A percentile compares a stretch with the other conserved stretches of the same genome.
phyloP scores from a whole-genome alignment of 257 asterid genomes.

The Leptodermis oblonga region DNA sequence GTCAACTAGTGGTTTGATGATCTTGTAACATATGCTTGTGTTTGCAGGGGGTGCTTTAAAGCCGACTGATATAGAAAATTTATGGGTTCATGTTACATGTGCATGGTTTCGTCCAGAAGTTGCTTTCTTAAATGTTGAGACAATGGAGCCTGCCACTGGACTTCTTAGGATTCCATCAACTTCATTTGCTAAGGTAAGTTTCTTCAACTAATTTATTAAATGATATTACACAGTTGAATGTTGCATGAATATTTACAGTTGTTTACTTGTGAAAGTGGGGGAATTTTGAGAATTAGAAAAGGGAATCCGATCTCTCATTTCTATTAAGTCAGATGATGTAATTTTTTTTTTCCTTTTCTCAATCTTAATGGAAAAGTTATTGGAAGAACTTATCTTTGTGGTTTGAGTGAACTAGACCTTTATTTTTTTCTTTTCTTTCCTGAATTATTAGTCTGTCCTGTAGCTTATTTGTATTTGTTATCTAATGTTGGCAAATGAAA shows the following conservation, averaged over 20 bases:
- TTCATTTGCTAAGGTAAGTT: constrained; percentile 66
- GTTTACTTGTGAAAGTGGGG: constrained; percentile 5
- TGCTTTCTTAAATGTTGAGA: constrained; percentile 60
- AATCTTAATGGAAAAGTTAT: background rate
- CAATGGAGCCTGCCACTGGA: constrained; percentile 96
- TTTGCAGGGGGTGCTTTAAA: constrained; percentile 91
- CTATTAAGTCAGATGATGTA: too few species aligned
- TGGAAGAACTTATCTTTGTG: background rate
- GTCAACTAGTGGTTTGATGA: background rate
- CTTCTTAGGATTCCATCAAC: constrained; percentile 62
- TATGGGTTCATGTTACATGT: constrained; percentile 96
- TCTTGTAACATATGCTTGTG: constrained; percentile 5
- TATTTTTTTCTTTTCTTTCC: background rate
- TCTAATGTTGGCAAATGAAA: background rate
- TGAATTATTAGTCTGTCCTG: background rate
- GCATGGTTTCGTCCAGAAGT: constrained; percentile 97
- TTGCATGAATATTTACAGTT: constrained; percentile 2
- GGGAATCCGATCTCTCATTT: background rate
- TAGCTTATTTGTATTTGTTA: constrained; percentile 1
- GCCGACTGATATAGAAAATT: constrained; percentile 71
- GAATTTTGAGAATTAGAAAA: background rate
- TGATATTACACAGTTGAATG: background rate
- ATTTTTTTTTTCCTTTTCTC: too few species aligned
- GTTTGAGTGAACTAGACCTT: background rate
- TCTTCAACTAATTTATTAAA: background rate